Base-by-base conservation (phyloP, 2,329 filamentous ascomycete genomes). In the Blastomyces silverae region DNA sequence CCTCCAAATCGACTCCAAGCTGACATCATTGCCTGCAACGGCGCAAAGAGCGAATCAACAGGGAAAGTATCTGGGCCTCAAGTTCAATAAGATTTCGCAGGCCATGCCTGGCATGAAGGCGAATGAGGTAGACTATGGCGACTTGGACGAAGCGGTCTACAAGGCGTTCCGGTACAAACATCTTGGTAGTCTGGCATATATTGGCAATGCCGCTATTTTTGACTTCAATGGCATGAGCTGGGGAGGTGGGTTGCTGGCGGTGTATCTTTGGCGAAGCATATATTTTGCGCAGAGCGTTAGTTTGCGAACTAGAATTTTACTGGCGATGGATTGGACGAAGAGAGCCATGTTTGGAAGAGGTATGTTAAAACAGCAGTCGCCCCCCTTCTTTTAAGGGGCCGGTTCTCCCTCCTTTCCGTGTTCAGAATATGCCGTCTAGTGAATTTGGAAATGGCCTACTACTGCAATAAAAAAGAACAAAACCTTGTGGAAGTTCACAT, bases 291-390 rank as follows among this genome's bases (percentile, higher is more conserved):
- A 99, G 82, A 96, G 91, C 73, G 94, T 99, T 59, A 97, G 92
- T 77, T 84, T 97, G 66, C 83, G 94, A 70, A 99, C 94, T 34
- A 85, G 93, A 67, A 85, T 91, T 69, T 78, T 99, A 73, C 82
- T 99, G 77, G 92, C 92, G 22, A 97, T 99, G 94, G 94, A 99
- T 76, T 99, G 94, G 94, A 88, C 87, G n/a, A 99, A 97, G 85
- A 84, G 95, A 75, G 90, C 91, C 15, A 78, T 99, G 28, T 99
- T 99, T 80, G 94, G 94, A 70, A 85, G 94, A 87, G 94, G 93
- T 97, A 79, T 81, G 65, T 58, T 64, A 57, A 50, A 48, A 6
- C 7, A 39, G 37, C 22, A 20, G 22, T 56, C 62, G 55, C 37
- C 55, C 39, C 37, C 55, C 39, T 39, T 34, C 31, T 42, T 50